phyloP scores from a whole-genome alignment of 169 alveolate genomes.

The Babesia caballi region DNA sequence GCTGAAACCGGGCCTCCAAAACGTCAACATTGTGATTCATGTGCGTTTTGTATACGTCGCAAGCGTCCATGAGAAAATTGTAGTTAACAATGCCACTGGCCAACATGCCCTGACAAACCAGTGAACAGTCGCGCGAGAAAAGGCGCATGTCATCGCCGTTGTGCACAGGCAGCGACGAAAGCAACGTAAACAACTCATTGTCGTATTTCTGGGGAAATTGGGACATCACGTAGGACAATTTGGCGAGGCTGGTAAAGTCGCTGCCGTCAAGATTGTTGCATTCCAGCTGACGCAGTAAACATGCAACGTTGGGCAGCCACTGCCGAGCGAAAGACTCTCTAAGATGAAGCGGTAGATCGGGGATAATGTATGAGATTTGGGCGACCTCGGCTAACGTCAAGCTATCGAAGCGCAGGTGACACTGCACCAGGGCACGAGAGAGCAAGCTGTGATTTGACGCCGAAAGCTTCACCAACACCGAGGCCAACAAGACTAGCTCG shows the following conservation, averaged over 20 bases:
- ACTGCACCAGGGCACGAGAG: conserved; percentile 13
- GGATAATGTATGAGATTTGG: neutral
- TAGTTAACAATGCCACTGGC: conserved; percentile 3
- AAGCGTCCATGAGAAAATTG: neutral
- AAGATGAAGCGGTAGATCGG: neutral
- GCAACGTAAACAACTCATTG: neutral
- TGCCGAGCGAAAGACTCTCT: neutral
- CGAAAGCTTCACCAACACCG: conserved; percentile 21
- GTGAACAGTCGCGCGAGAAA: conserved; percentile 20
- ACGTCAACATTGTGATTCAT: neutral
- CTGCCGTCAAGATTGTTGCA: neutral
- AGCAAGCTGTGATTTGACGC: conserved; percentile 9
- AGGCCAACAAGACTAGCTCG: conserved; percentile 25
- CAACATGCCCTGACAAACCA: conserved; percentile 32
- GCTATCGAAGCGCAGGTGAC: conserved; percentile 2
- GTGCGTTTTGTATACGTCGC: neutral
- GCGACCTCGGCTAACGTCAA: conserved; percentile 15
- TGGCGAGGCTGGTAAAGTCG: conserved; percentile 38
- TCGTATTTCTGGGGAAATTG: neutral
- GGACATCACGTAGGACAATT: conserved; percentile 22
- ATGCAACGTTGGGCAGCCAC: conserved; percentile 21
- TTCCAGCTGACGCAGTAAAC: neutral
- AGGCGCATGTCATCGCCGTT: neutral
- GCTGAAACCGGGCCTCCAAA: neutral
- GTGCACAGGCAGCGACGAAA: neutral